Evolutionary conservation across 2,329 filamentous ascomycete genomes (phyloP), one percentile per base, ranked within the genome.

Genomic region (Epichloe elymi): DNA sequence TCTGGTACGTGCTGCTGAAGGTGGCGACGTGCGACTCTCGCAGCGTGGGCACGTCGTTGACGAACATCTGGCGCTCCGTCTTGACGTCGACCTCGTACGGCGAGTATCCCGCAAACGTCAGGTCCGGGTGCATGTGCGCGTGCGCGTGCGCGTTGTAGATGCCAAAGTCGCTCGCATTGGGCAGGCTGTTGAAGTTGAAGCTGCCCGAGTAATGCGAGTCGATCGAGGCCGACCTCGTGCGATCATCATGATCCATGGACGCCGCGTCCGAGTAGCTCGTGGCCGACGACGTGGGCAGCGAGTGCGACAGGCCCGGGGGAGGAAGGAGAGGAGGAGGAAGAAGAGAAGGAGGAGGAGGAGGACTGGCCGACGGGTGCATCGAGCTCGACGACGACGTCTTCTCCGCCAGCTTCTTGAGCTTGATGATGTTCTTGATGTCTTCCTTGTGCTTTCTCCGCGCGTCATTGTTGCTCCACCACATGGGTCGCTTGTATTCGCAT

Each of bases 391-490:
- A 76, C 49, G 80, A 76, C 49, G 80, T 75, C 80, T 95, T 95
- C 71, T 96, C 91, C 26, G 83, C 83, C 59, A 94, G 77, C 79
- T 97, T 97, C 65, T 93, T 97, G 65, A 85, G 82, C 80, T 95
- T 96, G 75, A 98, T 97, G 69, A 91, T 88, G 69, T 86, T 85
- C 78, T 98, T 98, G 76, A 98, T 95, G 59, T 84, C 74, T 65
- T 97, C 93, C 73, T 97, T 98, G 67, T 96, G 88, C 51, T 83
- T 73, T 60, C 85, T 81, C 59, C 93, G 79, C 63, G 86, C 82
- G 56, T 95, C 89, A 63, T 86, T 86, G 75, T 93, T 96, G 70
- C 85, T 86, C 93, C 93, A 98, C 93, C 93, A 98, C 71, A 87
- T 81, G 38, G 93, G 93, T 64, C 90, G 77, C 76, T 95, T 95